A percentile compares a stretch with the other conserved stretches of the same genome.
phyloP scores from a whole-genome alignment of 495 filamentous ascomycete species.

The Penicillium psychrofluorescens region DNA sequence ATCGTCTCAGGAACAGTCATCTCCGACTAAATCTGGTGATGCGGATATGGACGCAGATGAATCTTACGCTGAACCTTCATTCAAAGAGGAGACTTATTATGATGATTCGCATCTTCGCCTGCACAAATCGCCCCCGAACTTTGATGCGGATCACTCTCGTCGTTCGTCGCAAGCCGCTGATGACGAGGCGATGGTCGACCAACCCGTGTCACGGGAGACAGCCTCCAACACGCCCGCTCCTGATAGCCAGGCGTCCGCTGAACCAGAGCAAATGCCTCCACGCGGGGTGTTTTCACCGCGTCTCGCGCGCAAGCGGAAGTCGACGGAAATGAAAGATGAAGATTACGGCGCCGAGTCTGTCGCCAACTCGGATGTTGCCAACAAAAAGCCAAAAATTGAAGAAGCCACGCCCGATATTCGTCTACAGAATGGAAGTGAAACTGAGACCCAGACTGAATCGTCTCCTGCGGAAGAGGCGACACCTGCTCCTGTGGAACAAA shows the following conservation, averaged over 20 bases:
- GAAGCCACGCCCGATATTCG: conserved; percentile 10
- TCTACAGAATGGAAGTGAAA: conserved; percentile 14
- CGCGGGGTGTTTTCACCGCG: conserved; percentile 7
- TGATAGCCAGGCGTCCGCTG: no score
- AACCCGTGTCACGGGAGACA: no score
- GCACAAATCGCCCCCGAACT: no score
- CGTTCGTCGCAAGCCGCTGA: background rate
- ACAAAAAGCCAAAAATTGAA: conserved; percentile 28
- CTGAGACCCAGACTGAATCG: conserved; percentile 9
- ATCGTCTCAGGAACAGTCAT: conserved; percentile 11
- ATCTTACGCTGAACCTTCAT: background rate
- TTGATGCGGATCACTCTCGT: no score
- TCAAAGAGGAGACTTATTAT: conserved; percentile 4
- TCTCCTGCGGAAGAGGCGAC: conserved; percentile 11
- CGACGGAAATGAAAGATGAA: conserved; percentile 19
- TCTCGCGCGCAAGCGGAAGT: conserved; percentile 24
- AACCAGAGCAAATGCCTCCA: background rate
- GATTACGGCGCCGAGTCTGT: conserved; percentile 3
- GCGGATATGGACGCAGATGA: conserved; percentile 7
- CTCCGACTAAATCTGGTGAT: conserved; percentile 10
- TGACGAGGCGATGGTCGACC: background rate
- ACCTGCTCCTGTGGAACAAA: background rate
- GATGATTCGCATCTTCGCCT: background rate
- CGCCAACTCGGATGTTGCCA: conserved; percentile 7
- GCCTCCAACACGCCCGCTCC: no score